Conservation (phyloP, 1,284 basidiomycete species). For the Gastroboletus turbinatus region DNA sequence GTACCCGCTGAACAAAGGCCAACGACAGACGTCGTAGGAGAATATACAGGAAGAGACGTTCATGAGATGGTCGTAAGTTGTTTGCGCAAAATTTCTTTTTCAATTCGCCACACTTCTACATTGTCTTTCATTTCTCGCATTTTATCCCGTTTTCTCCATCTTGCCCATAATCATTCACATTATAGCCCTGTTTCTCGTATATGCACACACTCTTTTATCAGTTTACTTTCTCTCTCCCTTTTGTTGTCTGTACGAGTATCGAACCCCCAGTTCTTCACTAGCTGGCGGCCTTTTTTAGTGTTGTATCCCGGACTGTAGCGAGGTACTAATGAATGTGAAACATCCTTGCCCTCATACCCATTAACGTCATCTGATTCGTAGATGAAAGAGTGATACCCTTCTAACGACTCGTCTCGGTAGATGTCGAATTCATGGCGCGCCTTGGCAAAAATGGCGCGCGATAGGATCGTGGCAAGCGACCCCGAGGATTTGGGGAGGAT, state of each 20-base stretch:
- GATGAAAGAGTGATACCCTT: conserved; percentile 4
- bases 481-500: conserved; percentile 65
- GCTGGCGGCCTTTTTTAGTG: conserved; percentile 16
- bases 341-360: neutral
- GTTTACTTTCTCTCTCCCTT: conserved; percentile 26
- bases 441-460: conserved; percentile 74
- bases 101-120: neutral
- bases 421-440: conserved; percentile 85
- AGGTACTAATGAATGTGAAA: conserved; percentile 24
- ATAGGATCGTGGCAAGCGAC: conserved; percentile 65
- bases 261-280: conserved; percentile 2
- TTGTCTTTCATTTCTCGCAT: conserved; percentile 9
- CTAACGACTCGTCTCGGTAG: conserved; percentile 39
- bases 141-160: conserved; percentile 3
- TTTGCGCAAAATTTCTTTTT: conserved; percentile 20
- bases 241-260: conserved; percentile 23
- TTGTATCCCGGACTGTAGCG: conserved; percentile 26
- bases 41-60: conserved; percentile 68
- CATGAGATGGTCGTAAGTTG: conserved; percentile 72
- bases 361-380: neutral
- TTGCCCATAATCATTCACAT: conserved; percentile 15
- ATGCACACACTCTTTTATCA: conserved; percentile 23
- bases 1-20: conserved; percentile 75
- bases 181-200: conserved; percentile 25
- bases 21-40: conserved; percentile 65